Conservation (phyloP, 108 stramenopile species). For the Skeletonema tropicum region DNA sequence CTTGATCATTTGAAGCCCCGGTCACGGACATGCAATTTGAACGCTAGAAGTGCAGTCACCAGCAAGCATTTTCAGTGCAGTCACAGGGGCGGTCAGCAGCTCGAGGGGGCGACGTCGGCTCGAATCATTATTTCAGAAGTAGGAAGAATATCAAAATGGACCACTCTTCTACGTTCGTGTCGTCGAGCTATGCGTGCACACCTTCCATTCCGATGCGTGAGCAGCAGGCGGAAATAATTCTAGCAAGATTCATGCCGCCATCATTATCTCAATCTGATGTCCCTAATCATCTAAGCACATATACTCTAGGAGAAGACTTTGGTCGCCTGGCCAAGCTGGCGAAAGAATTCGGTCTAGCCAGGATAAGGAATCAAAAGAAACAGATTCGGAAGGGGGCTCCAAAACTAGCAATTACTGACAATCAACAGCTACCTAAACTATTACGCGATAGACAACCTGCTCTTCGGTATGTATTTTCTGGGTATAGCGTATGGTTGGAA, state of each 20-base stretch:
- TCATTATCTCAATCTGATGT: not conserved
- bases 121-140: no score
- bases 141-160: not conserved
- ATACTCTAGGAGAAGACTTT: not conserved
- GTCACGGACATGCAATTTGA: no score
- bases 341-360: not conserved
- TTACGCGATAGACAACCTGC: slow-evolving; percentile 16
- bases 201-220: not conserved
- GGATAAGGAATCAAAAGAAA: slow-evolving; percentile 6
- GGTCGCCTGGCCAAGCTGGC: not conserved
- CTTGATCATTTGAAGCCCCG: no score
- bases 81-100: no score
- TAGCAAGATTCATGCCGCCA: not conserved
- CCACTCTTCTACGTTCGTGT: not conserved
- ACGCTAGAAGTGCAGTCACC: no score
- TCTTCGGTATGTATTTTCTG: slow-evolving; percentile 43
- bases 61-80: no score
- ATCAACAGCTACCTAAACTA: not conserved
- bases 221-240: not conserved
- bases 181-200: not conserved
- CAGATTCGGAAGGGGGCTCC: not conserved
- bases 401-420: not conserved
- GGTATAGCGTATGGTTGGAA: slow-evolving; percentile 52
- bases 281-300: not conserved
- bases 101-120: no score